phyloP scores from a whole-genome alignment of 352 stramenopile species.

The Phytophthora podocarpi region DNA sequence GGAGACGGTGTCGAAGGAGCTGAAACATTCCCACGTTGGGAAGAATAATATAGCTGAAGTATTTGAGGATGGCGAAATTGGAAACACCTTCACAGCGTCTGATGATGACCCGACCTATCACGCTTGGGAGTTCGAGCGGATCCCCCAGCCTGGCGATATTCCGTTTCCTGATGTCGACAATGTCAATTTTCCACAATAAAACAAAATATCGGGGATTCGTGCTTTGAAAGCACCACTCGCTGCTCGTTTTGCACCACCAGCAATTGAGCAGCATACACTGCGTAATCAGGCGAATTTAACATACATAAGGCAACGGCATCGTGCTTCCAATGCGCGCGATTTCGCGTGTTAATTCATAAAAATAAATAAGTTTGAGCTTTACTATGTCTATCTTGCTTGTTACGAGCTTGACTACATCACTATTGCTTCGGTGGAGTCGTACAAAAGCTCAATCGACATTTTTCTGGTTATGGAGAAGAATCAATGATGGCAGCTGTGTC shows the following conservation, averaged over 20 bases:
- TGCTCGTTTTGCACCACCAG: background rate
- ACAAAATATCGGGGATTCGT: background rate
- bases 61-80: constrained; percentile 1
- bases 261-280: too few relatives aligned
- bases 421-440: too few relatives aligned
- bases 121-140: background rate
- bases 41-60: background rate
- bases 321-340: too few relatives aligned
- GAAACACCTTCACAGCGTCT: background rate
- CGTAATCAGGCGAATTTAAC: too few relatives aligned
- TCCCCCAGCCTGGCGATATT: background rate
- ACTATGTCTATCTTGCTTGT: too few relatives aligned
- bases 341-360: too few relatives aligned
- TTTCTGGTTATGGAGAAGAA: too few relatives aligned
- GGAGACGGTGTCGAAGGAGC: background rate
- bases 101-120: background rate
- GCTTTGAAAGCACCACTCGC: background rate
- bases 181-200: background rate
- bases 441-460: too few relatives aligned
- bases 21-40: background rate
- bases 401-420: too few relatives aligned
- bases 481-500: too few relatives aligned
- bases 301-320: too few relatives aligned
- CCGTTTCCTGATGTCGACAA: background rate
- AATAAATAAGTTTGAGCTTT: too few relatives aligned